Percentiles rank a stretch among this genome's conserved stretches.
phyloP scores from a whole-genome alignment of 495 filamentous ascomycete genomes.

The Terfezia claveryi region DNA sequence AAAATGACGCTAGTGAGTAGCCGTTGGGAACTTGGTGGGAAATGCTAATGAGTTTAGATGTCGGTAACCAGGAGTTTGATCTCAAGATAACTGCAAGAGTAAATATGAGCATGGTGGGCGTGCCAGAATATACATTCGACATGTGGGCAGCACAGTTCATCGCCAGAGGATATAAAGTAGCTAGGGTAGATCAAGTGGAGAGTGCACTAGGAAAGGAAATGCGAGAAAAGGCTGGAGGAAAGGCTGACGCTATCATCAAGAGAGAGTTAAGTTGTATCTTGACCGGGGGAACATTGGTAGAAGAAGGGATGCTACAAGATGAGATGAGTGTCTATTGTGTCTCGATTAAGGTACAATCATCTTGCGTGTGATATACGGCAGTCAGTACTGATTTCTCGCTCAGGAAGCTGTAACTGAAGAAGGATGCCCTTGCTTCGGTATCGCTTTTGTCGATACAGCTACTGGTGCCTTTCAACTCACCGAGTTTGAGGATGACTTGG shows the following conservation, averaged over 20 bases:
- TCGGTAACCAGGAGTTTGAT: conserved; percentile 92
- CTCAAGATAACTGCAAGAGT: conserved; percentile 94
- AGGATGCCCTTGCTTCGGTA: conserved; percentile 62
- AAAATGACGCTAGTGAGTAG: conserved; percentile 58
- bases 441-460: conserved; percentile 87
- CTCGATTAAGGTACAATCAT: conserved; percentile 44
- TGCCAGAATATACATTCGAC: conserved; percentile 83
- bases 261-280: conserved; percentile 79
- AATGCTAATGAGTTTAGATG: conserved; percentile 22
- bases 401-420: conserved; percentile 44
- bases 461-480: conserved; percentile 88
- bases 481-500: conserved; percentile 76
- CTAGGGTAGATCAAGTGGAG: conserved; percentile 87
- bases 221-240: conserved; percentile 44
- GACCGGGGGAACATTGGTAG: conserved; percentile 79
- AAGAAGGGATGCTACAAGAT: conserved; percentile 90
- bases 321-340: conserved; percentile 96
- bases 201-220: conserved; percentile 92
- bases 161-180: conserved; percentile 45
- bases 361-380: neutral
- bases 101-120: conserved; percentile 97
- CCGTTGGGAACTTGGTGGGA: neutral
- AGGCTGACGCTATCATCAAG: conserved; percentile 63
- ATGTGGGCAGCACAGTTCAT: conserved; percentile 24
- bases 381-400: neutral